Evolutionary conservation across 2,329 filamentous ascomycete species (phyloP), one percentile per base, ranked within the genome.

Genomic region (Aspergillus transmontanensis): DNA sequence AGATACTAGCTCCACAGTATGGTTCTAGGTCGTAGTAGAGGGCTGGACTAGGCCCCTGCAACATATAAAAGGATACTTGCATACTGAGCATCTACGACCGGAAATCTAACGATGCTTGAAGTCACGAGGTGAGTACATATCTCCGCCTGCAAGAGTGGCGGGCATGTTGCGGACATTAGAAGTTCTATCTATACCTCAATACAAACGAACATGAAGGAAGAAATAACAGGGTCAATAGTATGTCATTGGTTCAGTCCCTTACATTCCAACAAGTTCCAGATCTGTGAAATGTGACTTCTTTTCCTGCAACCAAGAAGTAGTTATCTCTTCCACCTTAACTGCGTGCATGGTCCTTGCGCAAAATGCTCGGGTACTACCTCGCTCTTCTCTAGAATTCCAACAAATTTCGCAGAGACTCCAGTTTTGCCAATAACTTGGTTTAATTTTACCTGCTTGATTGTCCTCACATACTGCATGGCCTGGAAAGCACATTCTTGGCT

Each of bases 401-500:
- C 6, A 21, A 54, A 54, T 36, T 28, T 34, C 51, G 51, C 32
- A 54, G 51, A 36, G 28, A 6, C 19, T 26, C 32, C 16, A 6
- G 7, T n/a, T 9, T 9, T 51, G 10, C 48, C 48, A 51, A 30
- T 32, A n/a, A 9, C 16, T 51, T 10, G 28, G 28, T 32, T 19
- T 14, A 3, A 10, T 10, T 39, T 55, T 16, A 34, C 10, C 32
- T 53, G 28, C 26, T 19, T 39, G 11, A 9, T 23, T 23, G 32
- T 55, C 51, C 51, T 55, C 32, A n/a, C 51, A 55, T 55, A 55
- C 51, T 55, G 51, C 51, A 55, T 55, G n/a, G 48, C 28, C 21
- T 55, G 21, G 51, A 39, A 16, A 55, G 21, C 32, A 55, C 32
- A 54, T 55, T 39, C 32, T 39, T 55, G 4, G 28, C 34, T 19